phyloP scores from a whole-genome alignment of 371 early-diverging fungal species.

The Rhizomucor pusillus region DNA sequence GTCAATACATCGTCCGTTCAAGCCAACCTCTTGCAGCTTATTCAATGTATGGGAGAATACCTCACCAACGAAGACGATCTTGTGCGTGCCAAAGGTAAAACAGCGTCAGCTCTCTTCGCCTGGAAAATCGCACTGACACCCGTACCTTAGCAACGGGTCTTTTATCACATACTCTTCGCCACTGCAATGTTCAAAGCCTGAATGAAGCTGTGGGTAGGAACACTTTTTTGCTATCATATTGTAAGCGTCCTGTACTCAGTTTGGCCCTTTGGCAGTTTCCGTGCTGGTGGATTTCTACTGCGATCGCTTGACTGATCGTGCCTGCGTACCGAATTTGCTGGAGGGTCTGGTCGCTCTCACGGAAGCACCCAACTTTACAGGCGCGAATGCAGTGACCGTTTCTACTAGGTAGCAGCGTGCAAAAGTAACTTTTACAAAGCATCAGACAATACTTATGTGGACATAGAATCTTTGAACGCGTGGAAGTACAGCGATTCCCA shows the following conservation, averaged over 20 bases:
- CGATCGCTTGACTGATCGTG: slow-evolving; percentile 70
- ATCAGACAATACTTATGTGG: background rate
- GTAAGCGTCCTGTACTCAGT: background rate
- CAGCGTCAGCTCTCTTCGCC: background rate
- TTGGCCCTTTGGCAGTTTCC: slow-evolving; percentile 31
- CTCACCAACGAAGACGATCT: slow-evolving; percentile 82
- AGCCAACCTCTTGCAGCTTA: slow-evolving; percentile 58
- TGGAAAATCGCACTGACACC: background rate
- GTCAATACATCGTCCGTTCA: slow-evolving; percentile 39
- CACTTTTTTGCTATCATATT: background rate
- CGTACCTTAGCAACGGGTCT: slow-evolving; percentile 41
- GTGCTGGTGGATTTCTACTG: slow-evolving; percentile 78
- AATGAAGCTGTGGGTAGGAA: slow-evolving; percentile 45
- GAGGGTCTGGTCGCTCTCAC: slow-evolving; percentile 65
- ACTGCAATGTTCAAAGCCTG: slow-evolving; percentile 32
- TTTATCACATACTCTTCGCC: slow-evolving; percentile 47
- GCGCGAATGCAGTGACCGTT: slow-evolving; percentile 53
- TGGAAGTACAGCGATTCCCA: slow-evolving; percentile 63
- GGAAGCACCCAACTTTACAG: slow-evolving; percentile 56
- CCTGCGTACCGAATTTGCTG: slow-evolving; percentile 68
- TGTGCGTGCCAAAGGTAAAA: slow-evolving; percentile 80
- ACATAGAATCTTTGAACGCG: slow-evolving; percentile 48
- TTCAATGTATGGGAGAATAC: slow-evolving; percentile 77
- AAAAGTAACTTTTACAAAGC: background rate
- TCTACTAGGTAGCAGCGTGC: slow-evolving; percentile 44